Evolutionary conservation across 768 basidiomycete species (phyloP), one percentile per base, ranked within the genome.

Genomic region (Gyrodon lividus): DNA sequence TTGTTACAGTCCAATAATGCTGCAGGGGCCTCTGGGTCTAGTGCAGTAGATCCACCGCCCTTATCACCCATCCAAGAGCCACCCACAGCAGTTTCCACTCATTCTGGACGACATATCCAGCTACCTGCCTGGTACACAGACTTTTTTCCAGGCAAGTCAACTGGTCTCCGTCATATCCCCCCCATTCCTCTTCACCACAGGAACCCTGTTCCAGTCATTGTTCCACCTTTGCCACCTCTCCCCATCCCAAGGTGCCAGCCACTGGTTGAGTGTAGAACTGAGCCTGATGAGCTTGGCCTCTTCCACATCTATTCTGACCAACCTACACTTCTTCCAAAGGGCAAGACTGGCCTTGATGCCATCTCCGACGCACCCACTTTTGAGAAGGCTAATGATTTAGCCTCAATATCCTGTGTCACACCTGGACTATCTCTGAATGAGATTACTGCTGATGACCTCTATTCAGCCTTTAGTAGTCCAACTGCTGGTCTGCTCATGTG

Each of bases 401-500:
- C 19, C 23, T 4, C 2, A 4, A 5, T 6, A 46, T 28, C 16
- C 10, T 31, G n/a, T 9, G 40, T 34, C 1, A 1, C 39, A 33
- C 33, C 34, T 13, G 39, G 50, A 6, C 19, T 46, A 20, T 43
- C 35, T 6, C 28, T 31, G 2, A 14, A 16, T 16, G 43, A 39
- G 2, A 26, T 40, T 14, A 4, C 3, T 1, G 17, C 28, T 8
- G 41, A 47, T 1, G 12, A 51, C 10, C 2, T 49, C 0, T 54
- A 38, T 39, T 23, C 48, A 2, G 14, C 56, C 48, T 73, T 51
- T 55, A 60, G 13, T 12, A 55, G 61, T 59, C 46, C 44, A 7
- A 58, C 65, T 0, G 46, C 50, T 3, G 67, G 59, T 24, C 59
- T 60, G 0, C 64, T 73, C 22, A 62, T 70, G 60, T 22, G 44